Evolutionary conservation across 306 rosid genomes (phyloP), one percentile per base, ranked within the genome.

Genomic region (Abrus precatorius): DNA sequence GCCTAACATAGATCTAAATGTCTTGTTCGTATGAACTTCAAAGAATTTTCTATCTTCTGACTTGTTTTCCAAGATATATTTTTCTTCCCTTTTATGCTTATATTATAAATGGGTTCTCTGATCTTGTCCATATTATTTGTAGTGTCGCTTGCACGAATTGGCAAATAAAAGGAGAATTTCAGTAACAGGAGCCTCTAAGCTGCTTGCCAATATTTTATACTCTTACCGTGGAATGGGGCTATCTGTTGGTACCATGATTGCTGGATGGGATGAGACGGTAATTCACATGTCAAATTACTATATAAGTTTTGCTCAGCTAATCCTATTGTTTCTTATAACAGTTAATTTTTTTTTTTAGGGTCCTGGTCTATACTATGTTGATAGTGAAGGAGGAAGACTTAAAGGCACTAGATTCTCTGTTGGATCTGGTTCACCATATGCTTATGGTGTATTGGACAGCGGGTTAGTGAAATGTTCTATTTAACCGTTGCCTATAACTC

Each of bases 201-300:
- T 95, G 43, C 88, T 95, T 81, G 98, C 99, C 33, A 95, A 95
- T 84, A 95, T 95, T 86, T 82, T 95, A 41, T 95, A 93, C 92
- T 95, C 98, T 60, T 95, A 93, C 79, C 97, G 94, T 38, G 98
- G 99, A 74, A 93, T 95, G 99, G 99, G 97, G 48, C 86, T 95
- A 48, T 95, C 98, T 71, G 97, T 95, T 55, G 99, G 99, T 60
- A 95, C 98, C 85, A 95, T 95, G 99, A 95, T 93, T 28, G 99
- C 99, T 60, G 99, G 99, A 81, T 95, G 99, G 99, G 98, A 93
- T 76, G 99, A 93, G 73, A 95, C 97, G 87, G 99, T 95, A 95
- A 85, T 44, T 65, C 38, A 47, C 55, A 1, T 5, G 13, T 74
- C 80, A 70, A 53, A 50, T 52, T 55, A 36, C 10, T 61, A 12